Percentiles rank a stretch among this genome's conserved stretches.
Conservation (phyloP, 192 early-diverging fungal genomes). For the Ramicandelaber brevisporus region DNA sequence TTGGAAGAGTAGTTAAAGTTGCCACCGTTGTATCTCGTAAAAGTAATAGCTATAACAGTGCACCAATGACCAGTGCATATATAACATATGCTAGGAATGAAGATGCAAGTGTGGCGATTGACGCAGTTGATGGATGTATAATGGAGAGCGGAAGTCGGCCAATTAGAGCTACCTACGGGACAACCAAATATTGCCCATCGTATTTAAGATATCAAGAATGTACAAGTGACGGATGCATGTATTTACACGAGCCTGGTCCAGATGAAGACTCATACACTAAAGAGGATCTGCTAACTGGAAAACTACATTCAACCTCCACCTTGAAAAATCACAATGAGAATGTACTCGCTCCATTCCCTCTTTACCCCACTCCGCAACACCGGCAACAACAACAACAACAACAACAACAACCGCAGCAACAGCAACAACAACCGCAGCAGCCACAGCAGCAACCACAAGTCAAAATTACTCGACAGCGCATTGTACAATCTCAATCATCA, state of each 20-base stretch:
- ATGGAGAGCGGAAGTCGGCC: slow-evolving; percentile 67
- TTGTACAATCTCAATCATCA: no score
- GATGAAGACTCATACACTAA: slow-evolving; percentile 82
- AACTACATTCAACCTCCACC: not conserved
- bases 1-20: slow-evolving; percentile 93
- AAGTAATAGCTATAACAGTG: no score
- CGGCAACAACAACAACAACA: not conserved
- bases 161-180: slow-evolving; percentile 83
- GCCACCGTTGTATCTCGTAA: no score
- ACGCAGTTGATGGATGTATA: slow-evolving; percentile 79
- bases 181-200: slow-evolving; percentile 96
- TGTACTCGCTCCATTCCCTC: not conserved
- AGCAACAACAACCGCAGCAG: not conserved
- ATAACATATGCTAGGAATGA: slow-evolving; percentile 80
- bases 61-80: no score
- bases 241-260: slow-evolving; percentile 78
- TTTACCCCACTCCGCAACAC: not conserved
- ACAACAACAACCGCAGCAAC: not conserved
- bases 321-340: not conserved
- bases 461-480: no score
- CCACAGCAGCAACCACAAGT: not conserved
- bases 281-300: slow-evolving; percentile 72
- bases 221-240: slow-evolving; percentile 85
- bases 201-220: slow-evolving; percentile 77
- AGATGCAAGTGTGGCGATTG: slow-evolving; percentile 77